Conservation (phyloP, 495 filamentous ascomycete species). For the Podospora pseudocomata region DNA sequence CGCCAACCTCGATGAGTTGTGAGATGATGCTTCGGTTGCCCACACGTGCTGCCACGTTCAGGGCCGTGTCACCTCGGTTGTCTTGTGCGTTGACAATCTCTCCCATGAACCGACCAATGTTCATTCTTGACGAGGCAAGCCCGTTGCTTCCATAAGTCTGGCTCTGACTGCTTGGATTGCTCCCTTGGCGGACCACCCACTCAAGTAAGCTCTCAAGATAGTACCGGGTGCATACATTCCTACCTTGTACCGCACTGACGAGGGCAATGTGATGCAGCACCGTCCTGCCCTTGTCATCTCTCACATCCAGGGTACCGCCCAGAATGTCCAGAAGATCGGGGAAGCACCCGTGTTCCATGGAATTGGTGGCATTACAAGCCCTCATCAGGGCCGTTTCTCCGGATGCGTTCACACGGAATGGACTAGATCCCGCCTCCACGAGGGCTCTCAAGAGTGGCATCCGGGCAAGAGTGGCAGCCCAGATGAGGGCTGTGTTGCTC, state of each 20-base stretch:
- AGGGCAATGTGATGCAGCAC: constrained; percentile 95
- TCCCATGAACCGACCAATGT: constrained; percentile 84
- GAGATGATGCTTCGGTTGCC: constrained; percentile 87
- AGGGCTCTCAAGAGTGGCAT: constrained; percentile 74
- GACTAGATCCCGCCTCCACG: constrained; percentile 76
- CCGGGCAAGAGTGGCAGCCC: constrained; percentile 93
- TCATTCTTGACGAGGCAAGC: constrained; percentile 59
- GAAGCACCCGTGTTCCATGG: constrained; percentile 73
- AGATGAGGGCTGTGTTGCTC: constrained; percentile 86
- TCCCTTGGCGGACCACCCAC: constrained; percentile 84
- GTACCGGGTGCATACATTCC: constrained; percentile 78
- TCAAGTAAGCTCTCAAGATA: constrained; percentile 91
- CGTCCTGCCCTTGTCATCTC: constrained; percentile 83
- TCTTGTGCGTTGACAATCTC: constrained; percentile 94
- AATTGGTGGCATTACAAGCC: constrained; percentile 83
- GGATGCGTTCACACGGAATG: constrained; percentile 76
- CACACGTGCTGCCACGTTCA: constrained; percentile 88
- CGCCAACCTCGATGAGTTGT: constrained; percentile 88
- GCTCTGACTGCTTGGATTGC: constrained; percentile 57
- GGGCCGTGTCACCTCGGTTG: constrained; percentile 86
- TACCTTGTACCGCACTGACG: constrained; percentile 86
- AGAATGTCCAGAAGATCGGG: constrained; percentile 84
- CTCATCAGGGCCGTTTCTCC: constrained; percentile 92
- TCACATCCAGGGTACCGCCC: constrained; percentile 83
- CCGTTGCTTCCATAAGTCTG: constrained; percentile 17